These are phyloP conservation scores for Pythium volutum DNA, from an alignment of 352 stramenopile genomes.

Conservation along the genomic window DNA sequence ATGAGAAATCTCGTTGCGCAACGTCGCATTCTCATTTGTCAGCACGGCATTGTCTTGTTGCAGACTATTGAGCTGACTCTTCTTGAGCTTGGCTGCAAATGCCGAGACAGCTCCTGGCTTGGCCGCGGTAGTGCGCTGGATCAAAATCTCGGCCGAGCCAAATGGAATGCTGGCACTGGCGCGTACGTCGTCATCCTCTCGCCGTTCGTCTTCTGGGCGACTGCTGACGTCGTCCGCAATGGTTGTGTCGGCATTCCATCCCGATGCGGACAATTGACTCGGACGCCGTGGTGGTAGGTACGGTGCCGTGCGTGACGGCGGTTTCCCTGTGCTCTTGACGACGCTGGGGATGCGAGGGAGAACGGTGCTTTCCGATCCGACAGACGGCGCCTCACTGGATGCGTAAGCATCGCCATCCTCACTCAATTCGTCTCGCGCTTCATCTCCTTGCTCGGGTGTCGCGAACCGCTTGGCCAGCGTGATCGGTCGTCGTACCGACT, in stretches of 20 bases:
- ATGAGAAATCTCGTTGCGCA: slow-evolving; percentile 46
- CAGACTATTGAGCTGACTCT: slow-evolving; percentile 35
- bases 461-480: slow-evolving; percentile 15
- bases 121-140: slow-evolving; percentile 27
- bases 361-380: slow-evolving; percentile 1
- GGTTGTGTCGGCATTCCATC: slow-evolving; percentile 24
- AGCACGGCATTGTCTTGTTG: slow-evolving; percentile 43
- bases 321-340: background rate
- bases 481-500: slow-evolving; percentile 6
- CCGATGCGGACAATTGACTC: background rate
- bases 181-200: background rate
- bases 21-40: slow-evolving; percentile 34
- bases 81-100: slow-evolving; percentile 42
- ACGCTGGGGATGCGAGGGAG: slow-evolving; percentile 15
- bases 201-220: slow-evolving; percentile 4
- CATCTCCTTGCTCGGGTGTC: background rate
- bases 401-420: slow-evolving; percentile 10
- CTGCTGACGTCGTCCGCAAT: background rate
- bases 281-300: background rate
- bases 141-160: slow-evolving; percentile 26
- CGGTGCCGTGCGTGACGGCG: background rate
- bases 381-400: background rate
- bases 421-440: slow-evolving; percentile 16
- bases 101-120: slow-evolving; percentile 17
- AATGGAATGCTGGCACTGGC: background rate